These are phyloP conservation scores for Ammopiptanthus mongolicus DNA, from an alignment of 306 rosid genomes.

Conservation along the genomic window DNA sequence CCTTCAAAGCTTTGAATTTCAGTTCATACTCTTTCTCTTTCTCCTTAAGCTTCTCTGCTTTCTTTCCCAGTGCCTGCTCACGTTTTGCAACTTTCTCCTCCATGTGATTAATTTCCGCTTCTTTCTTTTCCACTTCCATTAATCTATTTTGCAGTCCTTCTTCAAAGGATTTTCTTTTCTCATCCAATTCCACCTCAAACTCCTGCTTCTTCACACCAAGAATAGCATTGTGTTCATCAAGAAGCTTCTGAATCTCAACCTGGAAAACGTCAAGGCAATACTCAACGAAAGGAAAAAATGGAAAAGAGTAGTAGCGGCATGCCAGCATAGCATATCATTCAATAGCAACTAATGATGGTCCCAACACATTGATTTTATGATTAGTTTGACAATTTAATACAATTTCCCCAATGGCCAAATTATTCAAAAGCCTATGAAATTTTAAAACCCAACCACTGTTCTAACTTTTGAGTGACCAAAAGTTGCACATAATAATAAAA, in stretches of 20 bases:
- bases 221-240: conserved; percentile 65
- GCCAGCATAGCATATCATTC: background rate
- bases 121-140: conserved; percentile 78
- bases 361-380: background rate
- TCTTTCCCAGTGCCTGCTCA: conserved; percentile 85
- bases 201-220: conserved; percentile 68
- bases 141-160: conserved; percentile 58
- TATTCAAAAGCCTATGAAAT: background rate
- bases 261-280: conserved; percentile 22
- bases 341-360: background rate
- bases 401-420: background rate
- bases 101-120: conserved; percentile 75
- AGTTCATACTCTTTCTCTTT: conserved; percentile 80
- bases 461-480: background rate
- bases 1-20: conserved; percentile 68
- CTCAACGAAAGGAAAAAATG: background rate
- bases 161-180: conserved; percentile 71
- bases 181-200: conserved; percentile 73
- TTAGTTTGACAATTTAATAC: background rate
- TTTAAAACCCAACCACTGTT: background rate
- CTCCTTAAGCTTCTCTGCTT: conserved; percentile 77
- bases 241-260: conserved; percentile 84
- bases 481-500: background rate
- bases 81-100: conserved; percentile 77
- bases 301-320: background rate